These are phyloP conservation scores for Nicotiana attenuata DNA, from an alignment of 257 asterid genomes.

Conservation along the genomic window DNA sequence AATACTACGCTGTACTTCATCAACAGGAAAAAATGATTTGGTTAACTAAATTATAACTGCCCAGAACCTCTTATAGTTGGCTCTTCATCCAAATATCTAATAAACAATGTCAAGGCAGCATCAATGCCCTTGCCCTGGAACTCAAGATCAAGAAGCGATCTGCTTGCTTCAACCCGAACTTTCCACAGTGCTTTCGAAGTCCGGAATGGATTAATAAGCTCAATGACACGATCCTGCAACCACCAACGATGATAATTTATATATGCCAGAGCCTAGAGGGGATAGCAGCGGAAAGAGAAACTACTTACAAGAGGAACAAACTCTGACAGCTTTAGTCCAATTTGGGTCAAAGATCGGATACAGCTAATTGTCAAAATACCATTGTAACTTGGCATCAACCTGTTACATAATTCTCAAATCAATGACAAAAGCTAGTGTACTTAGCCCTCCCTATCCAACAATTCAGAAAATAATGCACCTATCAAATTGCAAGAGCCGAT, in stretches of 20 bases:
- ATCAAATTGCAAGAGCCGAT: conserved; percentile 92
- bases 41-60: background rate
- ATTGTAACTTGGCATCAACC: conserved; percentile 98
- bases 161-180: conserved; percentile 75
- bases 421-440: background rate
- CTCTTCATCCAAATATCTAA: conserved; percentile 61
- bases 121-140: conserved; percentile 75
- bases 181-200: conserved; percentile 54
- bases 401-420: conserved; percentile 23
- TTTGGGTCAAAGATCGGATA: conserved; percentile 70
- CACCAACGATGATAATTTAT: conserved; percentile 20
- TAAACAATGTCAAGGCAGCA: conserved; percentile 68
- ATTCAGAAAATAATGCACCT: conserved; percentile 40
- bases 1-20: background rate
- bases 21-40: background rate
- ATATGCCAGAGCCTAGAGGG: background rate
- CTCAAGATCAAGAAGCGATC: conserved; percentile 89
- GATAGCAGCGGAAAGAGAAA: conserved; percentile 9
- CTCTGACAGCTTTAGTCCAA: conserved; percentile 83
- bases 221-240: conserved; percentile 63
- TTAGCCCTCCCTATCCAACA: background rate
- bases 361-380: conserved; percentile 87
- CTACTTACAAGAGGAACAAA: conserved; percentile 78
- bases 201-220: conserved; percentile 64
- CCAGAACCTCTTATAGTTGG: conserved; percentile 69